Evolutionary conservation across 2,329 filamentous ascomycete genomes (phyloP), one percentile per base, ranked within the genome.

Genomic region (Colletotrichum tofieldiae): DNA sequence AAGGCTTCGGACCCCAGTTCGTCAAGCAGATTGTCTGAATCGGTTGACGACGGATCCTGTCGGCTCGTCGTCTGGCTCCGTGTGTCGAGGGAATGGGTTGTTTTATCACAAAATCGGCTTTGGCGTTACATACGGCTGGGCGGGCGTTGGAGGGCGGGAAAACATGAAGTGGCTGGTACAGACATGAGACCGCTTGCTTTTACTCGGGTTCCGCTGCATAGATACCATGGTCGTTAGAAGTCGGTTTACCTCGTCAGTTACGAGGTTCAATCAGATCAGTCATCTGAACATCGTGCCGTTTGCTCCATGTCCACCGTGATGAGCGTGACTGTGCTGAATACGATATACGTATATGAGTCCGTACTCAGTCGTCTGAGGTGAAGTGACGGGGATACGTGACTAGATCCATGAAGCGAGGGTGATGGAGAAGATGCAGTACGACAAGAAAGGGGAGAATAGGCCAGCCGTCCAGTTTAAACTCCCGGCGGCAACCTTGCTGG

Each of bases 1-100:
- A 68, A 18, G 74, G 68, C 23, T 76, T 75, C 39, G 80, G 80
- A 8, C 81, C 81, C 29, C 77, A 79, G 72, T 83, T 78, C 71
- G 77, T 82, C 39, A 75, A 79, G 77, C 79, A 81, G 75, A 77
- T 77, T 75, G 66, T 47, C 9, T 74, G 51, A 67, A 18, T 32
- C 45, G 23, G 9, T 16, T 11, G 29, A 43, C 29, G 26, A 35
- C 32, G n/a, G 32, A 7, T 7, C 1, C n/a, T 32, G 29, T 32
- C 29, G 29, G 29, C 3, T 32, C 29, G 6, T 55, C 14, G 20
- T 32, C 12, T 45, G 41, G 52, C 23, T 39, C 2, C 45, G 26
- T 35, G 39, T 41, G 20, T 49, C 9, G 45, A 51, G 52, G 41
- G 35, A 47, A n/a, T 45, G 16, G 58, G 23, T 3, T 2, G 20